Percentiles rank a stretch among this genome's conserved stretches.
These are phyloP conservation scores for Asclepias syriaca DNA, from an alignment of 257 asterid species.

Conservation along the genomic window DNA sequence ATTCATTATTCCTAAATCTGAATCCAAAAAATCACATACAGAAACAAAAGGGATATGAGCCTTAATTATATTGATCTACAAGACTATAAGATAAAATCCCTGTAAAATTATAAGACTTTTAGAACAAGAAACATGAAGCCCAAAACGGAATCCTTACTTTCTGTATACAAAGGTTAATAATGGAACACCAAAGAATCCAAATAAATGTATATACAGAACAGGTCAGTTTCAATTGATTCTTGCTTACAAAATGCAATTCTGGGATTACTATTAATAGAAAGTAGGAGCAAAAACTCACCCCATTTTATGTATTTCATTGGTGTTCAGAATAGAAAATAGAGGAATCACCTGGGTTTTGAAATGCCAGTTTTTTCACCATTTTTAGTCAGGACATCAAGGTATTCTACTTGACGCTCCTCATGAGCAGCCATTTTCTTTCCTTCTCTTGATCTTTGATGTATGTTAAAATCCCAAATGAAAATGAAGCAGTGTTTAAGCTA, in stretches of 20 bases:
- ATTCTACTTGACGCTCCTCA: conserved; percentile 37
- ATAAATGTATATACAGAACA: too few relatives aligned
- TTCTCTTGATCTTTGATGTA: neutral
- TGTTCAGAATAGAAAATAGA: neutral
- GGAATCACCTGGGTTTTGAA: conserved; percentile 68
- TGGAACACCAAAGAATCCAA: neutral
- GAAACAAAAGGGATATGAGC: too few relatives aligned
- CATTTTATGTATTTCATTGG: neutral
- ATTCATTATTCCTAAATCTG: neutral
- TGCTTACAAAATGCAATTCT: too few relatives aligned
- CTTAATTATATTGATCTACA: neutral
- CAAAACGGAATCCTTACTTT: neutral
- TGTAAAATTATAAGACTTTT: too few relatives aligned
- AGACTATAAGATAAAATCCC: neutral
- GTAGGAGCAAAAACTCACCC: neutral
- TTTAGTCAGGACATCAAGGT: conserved; percentile 64
- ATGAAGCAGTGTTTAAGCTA: neutral
- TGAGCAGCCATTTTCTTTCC: conserved; percentile 19
- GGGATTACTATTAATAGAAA: neutral
- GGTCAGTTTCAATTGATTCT: too few relatives aligned
- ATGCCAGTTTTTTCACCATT: conserved; percentile 72
- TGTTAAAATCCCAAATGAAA: neutral
- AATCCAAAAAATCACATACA: neutral
- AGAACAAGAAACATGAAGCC: too few relatives aligned
- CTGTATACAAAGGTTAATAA: neutral